phyloP scores from a whole-genome alignment of 164 flowering plant genomes.

The Aristolochia fimbriata region DNA sequence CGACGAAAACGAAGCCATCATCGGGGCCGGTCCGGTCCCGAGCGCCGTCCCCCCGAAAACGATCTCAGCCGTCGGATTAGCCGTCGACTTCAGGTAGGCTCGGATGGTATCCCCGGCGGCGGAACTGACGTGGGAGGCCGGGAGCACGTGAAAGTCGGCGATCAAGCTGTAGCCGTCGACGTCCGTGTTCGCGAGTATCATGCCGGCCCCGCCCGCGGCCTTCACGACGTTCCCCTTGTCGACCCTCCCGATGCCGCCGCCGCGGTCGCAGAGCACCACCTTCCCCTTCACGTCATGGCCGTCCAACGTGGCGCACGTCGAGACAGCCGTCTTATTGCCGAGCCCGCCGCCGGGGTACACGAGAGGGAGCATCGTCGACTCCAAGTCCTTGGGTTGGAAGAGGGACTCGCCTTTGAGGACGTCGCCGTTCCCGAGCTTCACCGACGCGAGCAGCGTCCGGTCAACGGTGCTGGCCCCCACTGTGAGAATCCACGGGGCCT shows the following conservation, averaged over 20 bases:
- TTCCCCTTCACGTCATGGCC: slow-evolving; percentile 9
- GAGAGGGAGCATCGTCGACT: background rate
- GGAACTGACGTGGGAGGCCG: slow-evolving; percentile 8
- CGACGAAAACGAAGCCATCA: slow-evolving; percentile 50
- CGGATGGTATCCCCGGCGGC: slow-evolving; percentile 5
- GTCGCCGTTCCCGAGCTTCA: slow-evolving; percentile 4
- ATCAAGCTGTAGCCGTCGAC: slow-evolving; percentile 10
- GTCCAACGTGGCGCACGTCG: background rate
- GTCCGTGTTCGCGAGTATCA: slow-evolving; percentile 15
- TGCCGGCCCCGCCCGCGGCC: slow-evolving; percentile 22
- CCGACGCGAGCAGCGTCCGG: slow-evolving; percentile 1
- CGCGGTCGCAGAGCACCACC: slow-evolving; percentile 19
- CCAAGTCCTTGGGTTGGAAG: background rate
- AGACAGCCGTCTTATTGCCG: no score
- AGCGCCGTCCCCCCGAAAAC: slow-evolving; percentile 13
- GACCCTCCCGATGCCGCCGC: slow-evolving; percentile 7
- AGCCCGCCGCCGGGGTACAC: slow-evolving; percentile 9
- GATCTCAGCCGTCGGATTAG: slow-evolving; percentile 13
- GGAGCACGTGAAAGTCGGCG: slow-evolving; percentile 17
- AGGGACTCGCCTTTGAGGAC: slow-evolving; percentile 3
- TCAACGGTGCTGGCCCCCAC: slow-evolving; percentile 19
- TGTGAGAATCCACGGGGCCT: slow-evolving; percentile 20
- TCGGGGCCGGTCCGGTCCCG: slow-evolving; percentile 53
- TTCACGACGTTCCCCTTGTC: slow-evolving; percentile 17
- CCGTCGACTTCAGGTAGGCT: slow-evolving; percentile 4